Conservation (phyloP, 148 eudicot genomes). For the Fallopia convolvulus region DNA sequence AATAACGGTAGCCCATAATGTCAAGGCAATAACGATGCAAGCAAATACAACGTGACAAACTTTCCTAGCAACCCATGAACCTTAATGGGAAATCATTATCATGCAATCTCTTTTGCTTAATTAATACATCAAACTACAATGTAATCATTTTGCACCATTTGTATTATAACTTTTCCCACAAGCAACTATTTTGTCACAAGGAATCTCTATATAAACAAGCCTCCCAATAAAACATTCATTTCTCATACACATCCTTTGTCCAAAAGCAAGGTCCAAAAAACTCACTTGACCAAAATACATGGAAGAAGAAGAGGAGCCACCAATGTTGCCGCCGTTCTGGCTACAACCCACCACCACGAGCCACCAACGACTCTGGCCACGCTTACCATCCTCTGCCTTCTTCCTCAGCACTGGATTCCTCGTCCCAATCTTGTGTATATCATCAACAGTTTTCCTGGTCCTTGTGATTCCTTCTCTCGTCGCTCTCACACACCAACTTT, state of each 20-base stretch:
- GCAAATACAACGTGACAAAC: constrained; percentile 5
- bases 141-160: neutral
- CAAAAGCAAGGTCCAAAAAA: neutral
- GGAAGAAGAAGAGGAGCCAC: constrained; percentile 8
- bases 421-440: constrained; percentile 17
- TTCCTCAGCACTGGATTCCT: constrained; percentile 36
- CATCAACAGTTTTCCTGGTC: constrained; percentile 25
- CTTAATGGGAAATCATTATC: neutral
- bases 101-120: constrained; percentile 9
- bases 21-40: neutral
- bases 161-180: neutral
- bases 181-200: neutral
- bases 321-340: constrained; percentile 2
- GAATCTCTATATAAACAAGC: neutral
- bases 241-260: neutral
- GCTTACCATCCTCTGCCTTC: constrained; percentile 9
- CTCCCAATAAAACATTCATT: constrained; percentile 1
- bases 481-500: constrained; percentile 38
- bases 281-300: neutral
- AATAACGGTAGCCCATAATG: neutral
- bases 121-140: neutral
- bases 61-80: neutral
- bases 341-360: neutral
- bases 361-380: neutral
- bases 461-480: constrained; percentile 34